Conservation (phyloP, 495 filamentous ascomycete genomes). For the Podospora pseudoanserina region DNA sequence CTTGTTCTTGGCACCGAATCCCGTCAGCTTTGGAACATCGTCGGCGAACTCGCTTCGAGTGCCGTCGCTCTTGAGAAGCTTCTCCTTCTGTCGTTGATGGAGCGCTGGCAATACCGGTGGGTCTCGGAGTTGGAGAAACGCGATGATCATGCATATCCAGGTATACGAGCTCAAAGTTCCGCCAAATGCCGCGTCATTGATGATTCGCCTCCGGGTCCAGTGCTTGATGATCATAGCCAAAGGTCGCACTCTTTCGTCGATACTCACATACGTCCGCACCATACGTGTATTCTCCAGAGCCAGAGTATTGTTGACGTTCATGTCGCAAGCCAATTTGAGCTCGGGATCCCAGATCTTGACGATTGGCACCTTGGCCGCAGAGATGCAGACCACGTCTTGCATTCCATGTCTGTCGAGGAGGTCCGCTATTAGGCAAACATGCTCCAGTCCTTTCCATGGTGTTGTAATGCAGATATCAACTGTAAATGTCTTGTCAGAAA, state of each 20-base stretch:
- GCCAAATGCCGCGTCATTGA: conserved; percentile 96
- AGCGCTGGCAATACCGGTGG: conserved; percentile 85
- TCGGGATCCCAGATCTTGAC: conserved; percentile 99
- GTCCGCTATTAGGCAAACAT: conserved; percentile 81
- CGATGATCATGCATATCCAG: conserved; percentile 99
- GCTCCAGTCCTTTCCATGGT: conserved; percentile 73
- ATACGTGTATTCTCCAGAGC: conserved; percentile 96
- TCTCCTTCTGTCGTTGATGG: conserved; percentile 69
- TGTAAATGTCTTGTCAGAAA: conserved; percentile 40
- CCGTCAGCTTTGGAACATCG: conserved; percentile 66
- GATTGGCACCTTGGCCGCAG: conserved; percentile 92
- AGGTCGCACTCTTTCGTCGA: conserved; percentile 84
- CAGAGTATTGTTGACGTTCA: conserved; percentile 96
- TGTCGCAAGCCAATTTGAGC: conserved; percentile 84
- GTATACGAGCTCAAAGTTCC: conserved; percentile 97
- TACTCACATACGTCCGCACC: conserved; percentile 95
- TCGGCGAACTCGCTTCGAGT: conserved; percentile 76
- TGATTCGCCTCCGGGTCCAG: conserved; percentile 87
- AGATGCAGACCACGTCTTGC: conserved; percentile 90
- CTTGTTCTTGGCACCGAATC: conserved; percentile 75
- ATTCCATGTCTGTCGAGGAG: conserved; percentile 85
- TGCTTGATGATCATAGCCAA: conserved; percentile 95
- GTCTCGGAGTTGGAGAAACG: conserved; percentile 86
- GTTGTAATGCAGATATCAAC: conserved; percentile 98
- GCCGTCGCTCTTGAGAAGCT: conserved; percentile 55